Conservation (phyloP, 1,139 yeast species). For the Candida freyschussii region DNA sequence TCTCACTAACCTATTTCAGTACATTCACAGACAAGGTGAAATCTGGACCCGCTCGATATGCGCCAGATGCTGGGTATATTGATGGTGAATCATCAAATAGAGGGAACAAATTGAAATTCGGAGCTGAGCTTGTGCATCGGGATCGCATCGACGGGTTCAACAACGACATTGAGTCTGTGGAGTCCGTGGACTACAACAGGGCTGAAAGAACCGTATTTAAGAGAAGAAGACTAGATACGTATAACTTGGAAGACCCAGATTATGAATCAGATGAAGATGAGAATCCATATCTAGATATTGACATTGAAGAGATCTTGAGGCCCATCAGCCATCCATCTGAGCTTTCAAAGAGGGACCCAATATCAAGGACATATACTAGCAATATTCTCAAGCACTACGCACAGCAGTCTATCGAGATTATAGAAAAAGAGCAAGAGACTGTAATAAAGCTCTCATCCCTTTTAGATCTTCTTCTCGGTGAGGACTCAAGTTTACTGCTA, state of each 20-base stretch:
- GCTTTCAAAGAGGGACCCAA: constrained; percentile 63
- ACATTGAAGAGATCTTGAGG: constrained; percentile 53
- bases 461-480: constrained; percentile 78
- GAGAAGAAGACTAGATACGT: constrained; percentile 21
- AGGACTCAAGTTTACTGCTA: constrained; percentile 66
- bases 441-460: constrained; percentile 66
- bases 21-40: constrained; percentile 17
- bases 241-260: constrained; percentile 16
- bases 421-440: constrained; percentile 75
- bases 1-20: constrained; percentile 11
- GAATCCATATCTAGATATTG: constrained; percentile 36
- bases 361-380: constrained; percentile 59
- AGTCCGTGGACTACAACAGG: constrained; percentile 32
- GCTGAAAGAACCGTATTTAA: constrained; percentile 24
- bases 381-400: constrained; percentile 53
- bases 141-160: constrained; percentile 28
- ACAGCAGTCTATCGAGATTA: constrained; percentile 64
- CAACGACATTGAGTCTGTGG: constrained; percentile 34
- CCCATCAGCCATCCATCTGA: constrained; percentile 84
- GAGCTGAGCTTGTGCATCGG: constrained; percentile 36
- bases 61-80: constrained; percentile 14
- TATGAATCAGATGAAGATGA: constrained; percentile 21
- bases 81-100: constrained; percentile 43
- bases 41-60: constrained; percentile 1
- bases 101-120: constrained; percentile 54